phyloP scores from a whole-genome alignment of 768 basidiomycete species.

The Boletus speciosus region DNA sequence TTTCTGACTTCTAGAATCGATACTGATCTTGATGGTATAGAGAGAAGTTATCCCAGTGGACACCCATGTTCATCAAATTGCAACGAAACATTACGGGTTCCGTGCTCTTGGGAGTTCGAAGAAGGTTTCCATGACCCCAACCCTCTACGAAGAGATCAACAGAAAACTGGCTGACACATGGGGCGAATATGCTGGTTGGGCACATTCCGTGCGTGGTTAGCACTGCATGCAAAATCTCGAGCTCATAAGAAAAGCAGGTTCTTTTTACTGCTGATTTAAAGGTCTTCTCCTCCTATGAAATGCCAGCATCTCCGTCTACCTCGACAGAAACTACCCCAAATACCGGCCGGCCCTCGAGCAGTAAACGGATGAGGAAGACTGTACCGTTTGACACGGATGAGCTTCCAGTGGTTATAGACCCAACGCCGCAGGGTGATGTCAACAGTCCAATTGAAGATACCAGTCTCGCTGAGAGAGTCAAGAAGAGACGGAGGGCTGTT shows the following conservation, averaged over 20 bases:
- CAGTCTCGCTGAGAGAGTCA: slow-evolving; percentile 42
- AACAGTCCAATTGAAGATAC: not conserved
- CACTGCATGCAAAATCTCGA: not conserved
- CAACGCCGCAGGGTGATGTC: not conserved
- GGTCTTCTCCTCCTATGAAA: slow-evolving; percentile 59
- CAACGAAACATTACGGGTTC: slow-evolving; percentile 71
- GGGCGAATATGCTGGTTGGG: slow-evolving; percentile 90
- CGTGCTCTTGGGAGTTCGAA: slow-evolving; percentile 38
- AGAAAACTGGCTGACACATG: slow-evolving; percentile 59
- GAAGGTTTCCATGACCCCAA: slow-evolving; percentile 68
- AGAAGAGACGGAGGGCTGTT: slow-evolving; percentile 33
- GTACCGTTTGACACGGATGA: slow-evolving; percentile 1
- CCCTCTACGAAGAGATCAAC: slow-evolving; percentile 71
- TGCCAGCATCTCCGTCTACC: slow-evolving; percentile 26
- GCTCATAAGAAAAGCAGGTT: slow-evolving; percentile 41
- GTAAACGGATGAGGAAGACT: slow-evolving; percentile 30
- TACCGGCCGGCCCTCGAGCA: slow-evolving; percentile 31
- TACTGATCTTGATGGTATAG: slow-evolving; percentile 37
- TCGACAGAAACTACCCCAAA: slow-evolving; percentile 18
- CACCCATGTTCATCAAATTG: slow-evolving; percentile 92
- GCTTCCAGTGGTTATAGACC: slow-evolving; percentile 5
- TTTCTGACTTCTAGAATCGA: not conserved
- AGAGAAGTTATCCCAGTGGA: slow-evolving; percentile 90
- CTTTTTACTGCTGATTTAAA: slow-evolving; percentile 75
- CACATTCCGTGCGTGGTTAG: slow-evolving; percentile 61